Base-by-base conservation (phyloP, 2,329 filamentous ascomycete species). In the Fusarium torulosum region DNA sequence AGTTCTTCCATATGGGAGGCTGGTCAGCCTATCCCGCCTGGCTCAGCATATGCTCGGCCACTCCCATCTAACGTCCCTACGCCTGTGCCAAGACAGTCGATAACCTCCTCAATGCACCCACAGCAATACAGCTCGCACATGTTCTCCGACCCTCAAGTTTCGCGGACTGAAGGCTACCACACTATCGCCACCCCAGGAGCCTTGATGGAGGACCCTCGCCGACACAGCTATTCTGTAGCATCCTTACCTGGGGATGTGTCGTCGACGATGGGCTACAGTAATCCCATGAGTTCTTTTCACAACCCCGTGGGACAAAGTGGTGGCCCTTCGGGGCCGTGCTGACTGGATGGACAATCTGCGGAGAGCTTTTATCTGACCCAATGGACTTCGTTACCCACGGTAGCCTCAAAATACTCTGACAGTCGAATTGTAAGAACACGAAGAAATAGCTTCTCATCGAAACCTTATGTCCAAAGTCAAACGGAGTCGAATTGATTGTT, bases 1-100 rank as follows among this genome's bases (percentile, higher is more conserved):
- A 71, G 67, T 44, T 76, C 75, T 17, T 75, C 77, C 3, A 46
- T 77, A 1, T 80, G 78, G 78, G 76, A 78, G 40, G 44, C 74
- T 4, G 62, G 75, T 14, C 75, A 74, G 46, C 51, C 72, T 20
- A 49, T 72, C 9, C 72, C 74, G 51, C 50, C 69, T 21, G 60
- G 64, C 11, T 49, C 72, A 40, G 49, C 71, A 17, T 78, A 75
- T 47, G 59, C 65, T n/a, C 74, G 75, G 15, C 73, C 74, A 53
- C 64, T 74, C 13, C 63, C 67, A 14, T 67, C 72, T 20, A 65
- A 72, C 49, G 50, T 67, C n/a, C 64, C 73, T 35, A 60, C 60
- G 17, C 58, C 61, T 31, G 65, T 73, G 50, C 58, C 54, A 49
- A 70, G 70, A 23, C 59, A 66, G 38, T 65, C 72, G 25, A 69